phyloP scores from a whole-genome alignment of 1,139 yeast species.

The Kodamaea plutei region DNA sequence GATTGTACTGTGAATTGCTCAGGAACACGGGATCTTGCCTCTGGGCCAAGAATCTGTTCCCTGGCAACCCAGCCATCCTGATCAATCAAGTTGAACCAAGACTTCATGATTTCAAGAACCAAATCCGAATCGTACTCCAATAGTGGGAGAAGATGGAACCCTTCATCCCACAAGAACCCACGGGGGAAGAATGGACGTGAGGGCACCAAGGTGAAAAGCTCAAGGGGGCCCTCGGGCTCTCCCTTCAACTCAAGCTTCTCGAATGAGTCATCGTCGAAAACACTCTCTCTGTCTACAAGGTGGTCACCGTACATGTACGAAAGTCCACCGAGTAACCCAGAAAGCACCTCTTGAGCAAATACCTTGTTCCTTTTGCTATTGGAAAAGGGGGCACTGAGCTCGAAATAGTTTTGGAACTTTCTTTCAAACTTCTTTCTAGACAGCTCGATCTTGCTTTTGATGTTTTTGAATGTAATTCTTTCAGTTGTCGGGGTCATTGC shows the following conservation, averaged over 20 bases:
- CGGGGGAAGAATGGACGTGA: constrained; percentile 93
- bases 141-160: constrained; percentile 84
- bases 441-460: constrained; percentile 35
- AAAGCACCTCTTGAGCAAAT: constrained; percentile 75
- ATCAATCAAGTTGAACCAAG: constrained; percentile 87
- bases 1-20: constrained; percentile 77
- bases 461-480: constrained; percentile 37
- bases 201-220: constrained; percentile 80
- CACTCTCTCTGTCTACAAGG: constrained; percentile 69
- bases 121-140: constrained; percentile 81
- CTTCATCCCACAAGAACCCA: constrained; percentile 99
- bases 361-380: constrained; percentile 34
- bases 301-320: constrained; percentile 89
- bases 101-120: constrained; percentile 71
- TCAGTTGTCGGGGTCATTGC: constrained; percentile 38
- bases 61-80: constrained; percentile 96
- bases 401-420: constrained; percentile 55
- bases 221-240: constrained; percentile 59
- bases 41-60: constrained; percentile 90
- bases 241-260: constrained; percentile 53
- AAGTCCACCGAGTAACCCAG: constrained; percentile 85
- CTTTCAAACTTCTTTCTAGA: constrained; percentile 42
- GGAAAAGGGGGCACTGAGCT: constrained; percentile 54
- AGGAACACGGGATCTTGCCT: constrained; percentile 87
- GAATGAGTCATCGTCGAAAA: constrained; percentile 62